Evolutionary conservation across 2,329 filamentous ascomycete species (phyloP), one percentile per base, ranked within the genome.

Genomic region (Ophiostoma ips): DNA sequence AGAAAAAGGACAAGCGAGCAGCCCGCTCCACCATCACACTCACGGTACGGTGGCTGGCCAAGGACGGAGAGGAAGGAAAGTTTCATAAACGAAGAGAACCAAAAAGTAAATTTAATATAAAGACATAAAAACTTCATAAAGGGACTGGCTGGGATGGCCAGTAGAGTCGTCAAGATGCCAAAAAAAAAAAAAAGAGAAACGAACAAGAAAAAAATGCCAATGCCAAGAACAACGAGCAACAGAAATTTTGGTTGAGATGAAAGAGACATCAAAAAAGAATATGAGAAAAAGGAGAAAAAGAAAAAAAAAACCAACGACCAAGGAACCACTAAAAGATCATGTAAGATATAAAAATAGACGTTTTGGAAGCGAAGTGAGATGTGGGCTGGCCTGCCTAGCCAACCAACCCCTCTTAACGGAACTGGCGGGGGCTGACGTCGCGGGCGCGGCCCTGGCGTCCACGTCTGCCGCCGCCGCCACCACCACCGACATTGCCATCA

Each of bases 401-500:
- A n/a, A n/a, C n/a, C n/a, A n/a, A n/a, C n/a, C n/a, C 24, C 3
- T 13, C 43, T n/a, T 35, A 53, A 4, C 34, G 52, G 31, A 52
- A 57, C 9, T 55, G 53, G 21, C 56, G 52, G 18, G 56, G 52
- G 37, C 53, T 56, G 43, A 43, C 48, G 21, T 55, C 55, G 21
- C 52, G 55, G 21, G 54, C 48, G 35, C 31, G 51, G 37, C 77
- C 73, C 63, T 77, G 77, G 57, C 77, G 73, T 62, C 77, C 68
- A 55, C 66, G 62, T 62, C 75, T 77, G 57, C 68, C 72, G 62
- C 76, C 67, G 55, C 66, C 62, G 62, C 75, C 77, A 56, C 68
- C 72, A 62, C 76, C 68, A 54, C 66, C 61, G 62, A 74, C 76
- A 56, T 68, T 69, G 57, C 75, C 73, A 57, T 76, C 74, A 59